These are phyloP conservation scores for Ogataea paradorogensis DNA, from an alignment of 805 yeast genomes.

Conservation along the genomic window DNA sequence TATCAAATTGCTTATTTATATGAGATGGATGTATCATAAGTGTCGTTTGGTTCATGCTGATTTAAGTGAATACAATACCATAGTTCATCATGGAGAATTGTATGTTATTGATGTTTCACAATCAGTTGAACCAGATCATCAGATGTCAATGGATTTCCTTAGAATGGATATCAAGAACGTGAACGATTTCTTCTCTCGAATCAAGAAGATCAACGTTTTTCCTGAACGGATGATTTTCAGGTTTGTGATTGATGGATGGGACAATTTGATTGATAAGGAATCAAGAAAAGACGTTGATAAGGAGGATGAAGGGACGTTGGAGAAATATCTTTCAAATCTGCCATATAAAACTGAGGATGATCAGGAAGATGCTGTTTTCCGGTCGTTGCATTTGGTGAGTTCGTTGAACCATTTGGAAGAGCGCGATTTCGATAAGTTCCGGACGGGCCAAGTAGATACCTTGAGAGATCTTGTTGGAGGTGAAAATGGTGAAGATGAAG, in stretches of 20 bases:
- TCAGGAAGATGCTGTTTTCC: conserved; percentile 76
- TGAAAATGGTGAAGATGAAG: conserved; percentile 29
- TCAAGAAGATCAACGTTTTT: conserved; percentile 69
- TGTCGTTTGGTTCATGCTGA: conserved; percentile 96
- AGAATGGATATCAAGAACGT: conserved; percentile 98
- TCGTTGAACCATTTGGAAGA: conserved; percentile 85
- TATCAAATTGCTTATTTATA: conserved; percentile 74
- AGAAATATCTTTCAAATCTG: conserved; percentile 43
- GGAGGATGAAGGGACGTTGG: conserved; percentile 38
- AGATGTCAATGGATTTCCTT: conserved; percentile 89
- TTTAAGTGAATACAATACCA: conserved; percentile 88
- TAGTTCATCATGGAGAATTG: conserved; percentile 73
- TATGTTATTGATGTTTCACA: conserved; percentile 96
- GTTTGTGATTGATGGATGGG: conserved; percentile 57
- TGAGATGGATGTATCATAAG: conserved; percentile 81
- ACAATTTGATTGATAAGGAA: conserved; percentile 31
- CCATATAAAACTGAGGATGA: conserved; percentile 57
- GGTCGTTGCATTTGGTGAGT: conserved; percentile 74
- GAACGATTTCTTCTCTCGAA: conserved; percentile 76
- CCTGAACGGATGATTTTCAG: conserved; percentile 81
- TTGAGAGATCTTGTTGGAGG: conserved; percentile 58
- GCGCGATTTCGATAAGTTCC: conserved; percentile 77
- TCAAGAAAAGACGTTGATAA: conserved; percentile 20
- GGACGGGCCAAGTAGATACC: conserved; percentile 77
- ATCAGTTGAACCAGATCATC: conserved; percentile 96